These are phyloP conservation scores for Gossypium schwendimanii DNA, from an alignment of 441 rosid species.

Conservation along the genomic window DNA sequence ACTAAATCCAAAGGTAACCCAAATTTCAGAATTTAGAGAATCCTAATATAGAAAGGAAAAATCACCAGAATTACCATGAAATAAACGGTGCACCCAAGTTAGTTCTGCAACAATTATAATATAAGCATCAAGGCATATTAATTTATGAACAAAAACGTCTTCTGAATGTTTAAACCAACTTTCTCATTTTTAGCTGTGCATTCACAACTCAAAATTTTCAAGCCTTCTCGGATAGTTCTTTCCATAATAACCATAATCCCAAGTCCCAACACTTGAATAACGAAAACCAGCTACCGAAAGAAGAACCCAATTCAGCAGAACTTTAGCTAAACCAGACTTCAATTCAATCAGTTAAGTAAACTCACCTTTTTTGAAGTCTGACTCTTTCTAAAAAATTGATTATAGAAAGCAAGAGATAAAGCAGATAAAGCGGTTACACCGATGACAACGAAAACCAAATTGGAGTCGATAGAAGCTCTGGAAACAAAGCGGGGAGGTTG, in stretches of 20 bases:
- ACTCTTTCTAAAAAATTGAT: conserved; percentile 22
- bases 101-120: neutral
- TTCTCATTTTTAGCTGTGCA: neutral
- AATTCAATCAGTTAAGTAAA: conserved; percentile 12
- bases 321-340: neutral
- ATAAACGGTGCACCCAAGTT: neutral
- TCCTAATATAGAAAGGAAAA: neutral
- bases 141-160: neutral
- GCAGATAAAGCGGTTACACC: conserved; percentile 63
- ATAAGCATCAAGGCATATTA: neutral
- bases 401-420: conserved; percentile 43
- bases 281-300: neutral
- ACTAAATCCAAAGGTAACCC: neutral
- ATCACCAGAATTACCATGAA: neutral
- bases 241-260: neutral
- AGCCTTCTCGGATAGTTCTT: neutral
- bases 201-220: neutral
- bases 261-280: neutral
- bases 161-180: neutral
- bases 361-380: conserved; percentile 24
- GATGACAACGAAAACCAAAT: conserved; percentile 39
- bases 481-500: conserved; percentile 33
- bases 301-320: neutral
- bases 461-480: conserved; percentile 44
- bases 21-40: neutral